phyloP scores from a whole-genome alignment of 2,329 filamentous ascomycete genomes.

The Exophiala sideris region DNA sequence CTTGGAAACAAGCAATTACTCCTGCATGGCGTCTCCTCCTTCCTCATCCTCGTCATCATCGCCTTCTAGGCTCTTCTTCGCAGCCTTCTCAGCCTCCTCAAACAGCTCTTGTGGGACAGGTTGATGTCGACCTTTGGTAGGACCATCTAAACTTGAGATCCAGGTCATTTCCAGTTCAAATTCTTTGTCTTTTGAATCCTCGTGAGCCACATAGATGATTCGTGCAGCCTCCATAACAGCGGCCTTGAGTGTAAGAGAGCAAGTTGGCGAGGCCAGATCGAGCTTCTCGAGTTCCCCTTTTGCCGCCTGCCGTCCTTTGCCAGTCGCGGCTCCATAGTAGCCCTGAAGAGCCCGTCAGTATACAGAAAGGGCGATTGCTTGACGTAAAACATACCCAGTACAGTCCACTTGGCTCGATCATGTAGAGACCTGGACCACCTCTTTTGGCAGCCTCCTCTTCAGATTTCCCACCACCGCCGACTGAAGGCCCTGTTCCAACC shows the following conservation, averaged over 20 bases:
- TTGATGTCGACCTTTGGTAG: constrained; percentile 87
- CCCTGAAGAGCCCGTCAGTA: constrained; percentile 49
- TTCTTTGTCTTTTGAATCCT: constrained; percentile 99
- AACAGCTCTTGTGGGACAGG: constrained; percentile 87
- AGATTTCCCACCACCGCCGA: constrained; percentile 80
- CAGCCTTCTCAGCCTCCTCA: constrained; percentile 88
- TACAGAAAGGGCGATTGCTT: background rate
- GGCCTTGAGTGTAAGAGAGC: constrained; percentile 69
- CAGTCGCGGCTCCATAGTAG: constrained; percentile 96
- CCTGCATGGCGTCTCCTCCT: constrained; percentile 82
- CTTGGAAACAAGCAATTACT: constrained; percentile 50
- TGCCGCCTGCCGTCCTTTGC: constrained; percentile 92
- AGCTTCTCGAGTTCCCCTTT: constrained; percentile 99
- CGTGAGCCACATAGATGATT: constrained; percentile 96
- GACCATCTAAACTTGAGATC: constrained; percentile 80
- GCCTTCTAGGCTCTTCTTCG: constrained; percentile 82
- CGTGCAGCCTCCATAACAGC: constrained; percentile 93
- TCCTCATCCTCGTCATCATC: constrained; percentile 78
- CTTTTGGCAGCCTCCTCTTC: constrained; percentile 59
- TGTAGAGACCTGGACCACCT: constrained; percentile 92
- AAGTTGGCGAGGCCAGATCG: constrained; percentile 70
- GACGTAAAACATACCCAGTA: constrained; percentile 68
- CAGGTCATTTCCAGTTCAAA: constrained; percentile 99
- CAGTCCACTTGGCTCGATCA: constrained; percentile 95
- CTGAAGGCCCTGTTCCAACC: constrained; percentile 74